Evolutionary conservation across 208 protist species (phyloP).

Genomic region (Crithidia bombi): DNA sequence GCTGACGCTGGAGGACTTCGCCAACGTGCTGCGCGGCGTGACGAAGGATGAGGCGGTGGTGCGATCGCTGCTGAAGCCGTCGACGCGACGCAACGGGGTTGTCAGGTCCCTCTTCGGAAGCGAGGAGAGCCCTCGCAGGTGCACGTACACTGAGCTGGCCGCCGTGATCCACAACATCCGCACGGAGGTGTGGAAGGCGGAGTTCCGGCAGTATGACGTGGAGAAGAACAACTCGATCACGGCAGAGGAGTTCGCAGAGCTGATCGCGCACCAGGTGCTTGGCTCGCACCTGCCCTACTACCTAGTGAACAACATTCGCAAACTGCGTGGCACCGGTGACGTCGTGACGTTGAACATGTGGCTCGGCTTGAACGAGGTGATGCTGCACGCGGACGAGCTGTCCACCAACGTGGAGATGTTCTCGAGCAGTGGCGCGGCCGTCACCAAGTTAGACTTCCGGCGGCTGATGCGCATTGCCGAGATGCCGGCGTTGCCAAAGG

Average conservation of each 20-base stretch:
- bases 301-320: constrained; percentile 81
- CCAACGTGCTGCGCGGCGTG: constrained; percentile 67
- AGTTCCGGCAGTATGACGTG: constrained; percentile 81
- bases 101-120: constrained; percentile 67
- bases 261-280: constrained; percentile 82
- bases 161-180: constrained; percentile 59
- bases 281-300: constrained; percentile 86
- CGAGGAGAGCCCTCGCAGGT: constrained; percentile 36
- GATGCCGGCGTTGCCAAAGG: constrained; percentile 38
- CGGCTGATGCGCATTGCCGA: constrained; percentile 63
- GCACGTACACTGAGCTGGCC: constrained; percentile 55
- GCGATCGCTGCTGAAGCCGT: constrained; percentile 44
- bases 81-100: constrained; percentile 56
- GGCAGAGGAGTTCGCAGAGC: constrained; percentile 72
- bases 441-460: constrained; percentile 64
- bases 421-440: constrained; percentile 53
- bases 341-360: constrained; percentile 70
- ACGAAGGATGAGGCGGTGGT: constrained; percentile 63
- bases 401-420: constrained; percentile 69
- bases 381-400: constrained; percentile 61
- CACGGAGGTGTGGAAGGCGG: constrained; percentile 77
- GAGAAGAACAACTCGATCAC: constrained; percentile 54
- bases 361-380: constrained; percentile 78
- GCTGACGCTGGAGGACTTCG: constrained; percentile 74
- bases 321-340: constrained; percentile 46